Conservation (phyloP, 345 rosid species). For the Eucalyptus cloeziana region DNA sequence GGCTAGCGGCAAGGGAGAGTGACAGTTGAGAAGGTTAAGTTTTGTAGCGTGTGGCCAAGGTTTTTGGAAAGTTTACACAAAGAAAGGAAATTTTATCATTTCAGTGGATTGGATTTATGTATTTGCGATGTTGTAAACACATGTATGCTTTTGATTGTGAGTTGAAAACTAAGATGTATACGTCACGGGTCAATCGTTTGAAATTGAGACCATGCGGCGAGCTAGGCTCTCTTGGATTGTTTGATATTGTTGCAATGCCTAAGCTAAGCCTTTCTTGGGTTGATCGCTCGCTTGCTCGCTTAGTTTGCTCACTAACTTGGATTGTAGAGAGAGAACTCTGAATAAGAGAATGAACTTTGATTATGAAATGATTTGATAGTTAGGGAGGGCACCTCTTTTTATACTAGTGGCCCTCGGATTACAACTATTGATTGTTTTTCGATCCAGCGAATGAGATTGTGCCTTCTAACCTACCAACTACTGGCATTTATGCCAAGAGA, state of each 20-base stretch:
- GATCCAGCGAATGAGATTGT: accelerated
- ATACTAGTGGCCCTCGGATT: accelerated
- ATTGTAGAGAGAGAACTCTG: no score
- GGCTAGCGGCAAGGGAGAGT: neutral
- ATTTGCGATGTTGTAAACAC: neutral
- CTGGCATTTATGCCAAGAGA: accelerated
- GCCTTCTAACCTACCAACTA: no score
- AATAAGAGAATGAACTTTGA: no score
- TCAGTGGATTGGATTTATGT: neutral
- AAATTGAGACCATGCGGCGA: accelerated
- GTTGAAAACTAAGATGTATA: neutral
- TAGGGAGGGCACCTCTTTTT: no score
- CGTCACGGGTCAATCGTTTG: accelerated
- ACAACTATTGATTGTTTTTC: no score
- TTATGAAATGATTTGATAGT: no score
- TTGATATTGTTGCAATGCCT: accelerated
- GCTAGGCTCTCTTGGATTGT: no score
- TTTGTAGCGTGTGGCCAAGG: neutral
- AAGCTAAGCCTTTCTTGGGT: no score
- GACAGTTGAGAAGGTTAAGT: neutral
- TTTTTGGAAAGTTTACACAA: neutral
- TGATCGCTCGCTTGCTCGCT: accelerated
- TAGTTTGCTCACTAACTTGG: no score
- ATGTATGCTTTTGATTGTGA: neutral
- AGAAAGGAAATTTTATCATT: neutral